These are phyloP conservation scores for Ascochyta viciae-villosae DNA, from an alignment of 2,329 filamentous ascomycete species.

Conservation along the genomic window DNA sequence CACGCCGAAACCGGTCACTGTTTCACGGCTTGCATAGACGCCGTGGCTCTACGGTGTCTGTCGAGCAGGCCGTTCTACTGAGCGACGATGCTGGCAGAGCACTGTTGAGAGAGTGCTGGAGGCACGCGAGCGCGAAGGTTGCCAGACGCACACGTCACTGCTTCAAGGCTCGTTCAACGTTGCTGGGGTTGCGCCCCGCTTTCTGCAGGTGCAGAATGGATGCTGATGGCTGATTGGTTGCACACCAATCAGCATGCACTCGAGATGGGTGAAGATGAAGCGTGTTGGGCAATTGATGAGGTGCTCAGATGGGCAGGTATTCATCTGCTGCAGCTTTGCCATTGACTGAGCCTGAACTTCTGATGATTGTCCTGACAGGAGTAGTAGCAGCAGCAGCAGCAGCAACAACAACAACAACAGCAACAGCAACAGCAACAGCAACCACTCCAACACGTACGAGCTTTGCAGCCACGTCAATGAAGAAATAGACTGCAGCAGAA, in stretches of 20 bases:
- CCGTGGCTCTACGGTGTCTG: background rate
- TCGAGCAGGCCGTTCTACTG: background rate
- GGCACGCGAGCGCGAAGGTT: background rate
- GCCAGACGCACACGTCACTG: constrained; percentile 6
- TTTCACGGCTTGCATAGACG: constrained; percentile 12
- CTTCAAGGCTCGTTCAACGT: constrained; percentile 2
- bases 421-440: too few species aligned
- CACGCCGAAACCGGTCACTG: constrained; percentile 6
- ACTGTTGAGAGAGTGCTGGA: background rate
- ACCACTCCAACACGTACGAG: background rate
- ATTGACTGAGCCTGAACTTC: too few species aligned
- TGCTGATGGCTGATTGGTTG: background rate
- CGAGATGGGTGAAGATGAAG: background rate
- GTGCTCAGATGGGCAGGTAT: too few species aligned
- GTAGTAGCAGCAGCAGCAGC: background rate
- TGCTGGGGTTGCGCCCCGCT: constrained; percentile 26
- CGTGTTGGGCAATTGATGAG: background rate
- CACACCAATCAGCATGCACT: background rate
- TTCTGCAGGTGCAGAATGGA: background rate
- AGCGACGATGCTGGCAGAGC: background rate
- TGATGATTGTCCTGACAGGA: background rate
- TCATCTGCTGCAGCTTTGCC: background rate
- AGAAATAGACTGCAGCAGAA: constrained; percentile 2
- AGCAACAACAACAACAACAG: background rate
- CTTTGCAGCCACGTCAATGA: background rate